Evolutionary conservation across 2,329 filamentous ascomycete species (phyloP).

Genomic region (Diaporthe citri): DNA sequence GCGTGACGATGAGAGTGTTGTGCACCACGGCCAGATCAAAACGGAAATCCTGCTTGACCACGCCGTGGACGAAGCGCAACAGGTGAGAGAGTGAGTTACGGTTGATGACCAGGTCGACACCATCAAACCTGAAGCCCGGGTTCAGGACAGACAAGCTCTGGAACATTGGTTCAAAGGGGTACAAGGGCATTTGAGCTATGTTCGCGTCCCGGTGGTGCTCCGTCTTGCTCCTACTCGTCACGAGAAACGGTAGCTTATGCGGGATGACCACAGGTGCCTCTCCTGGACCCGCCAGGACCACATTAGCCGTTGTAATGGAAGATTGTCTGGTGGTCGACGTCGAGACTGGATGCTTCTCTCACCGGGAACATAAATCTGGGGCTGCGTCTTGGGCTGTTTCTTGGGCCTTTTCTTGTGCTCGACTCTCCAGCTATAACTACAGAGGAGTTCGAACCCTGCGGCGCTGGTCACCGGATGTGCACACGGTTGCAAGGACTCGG

Average conservation of each 20-base stretch:
- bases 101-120: slow-evolving; percentile 49
- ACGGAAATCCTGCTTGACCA: neutral
- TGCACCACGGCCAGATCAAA: slow-evolving; percentile 33
- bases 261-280: slow-evolving; percentile 28
- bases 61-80: slow-evolving; percentile 42
- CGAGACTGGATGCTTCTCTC: neutral
- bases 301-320: neutral
- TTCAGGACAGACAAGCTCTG: slow-evolving; percentile 45
- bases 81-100: slow-evolving; percentile 45
- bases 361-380: slow-evolving; percentile 35
- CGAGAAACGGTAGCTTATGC: slow-evolving; percentile 2
- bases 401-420: neutral
- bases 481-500: slow-evolving; percentile 20
- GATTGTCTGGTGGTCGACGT: neutral
- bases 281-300: neutral
- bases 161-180: slow-evolving; percentile 48
- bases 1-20: slow-evolving; percentile 36
- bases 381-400: neutral
- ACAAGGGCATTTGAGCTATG: slow-evolving; percentile 36
- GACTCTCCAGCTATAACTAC: slow-evolving; percentile 39
- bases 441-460: slow-evolving; percentile 32
- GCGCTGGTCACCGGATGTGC: slow-evolving; percentile 28
- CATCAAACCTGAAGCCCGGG: slow-evolving; percentile 43
- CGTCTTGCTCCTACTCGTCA: neutral
- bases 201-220: slow-evolving; percentile 30